Evolutionary conservation across 2,329 filamentous ascomycete species (phyloP).

Genomic region (Alternaria alternata): DNA sequence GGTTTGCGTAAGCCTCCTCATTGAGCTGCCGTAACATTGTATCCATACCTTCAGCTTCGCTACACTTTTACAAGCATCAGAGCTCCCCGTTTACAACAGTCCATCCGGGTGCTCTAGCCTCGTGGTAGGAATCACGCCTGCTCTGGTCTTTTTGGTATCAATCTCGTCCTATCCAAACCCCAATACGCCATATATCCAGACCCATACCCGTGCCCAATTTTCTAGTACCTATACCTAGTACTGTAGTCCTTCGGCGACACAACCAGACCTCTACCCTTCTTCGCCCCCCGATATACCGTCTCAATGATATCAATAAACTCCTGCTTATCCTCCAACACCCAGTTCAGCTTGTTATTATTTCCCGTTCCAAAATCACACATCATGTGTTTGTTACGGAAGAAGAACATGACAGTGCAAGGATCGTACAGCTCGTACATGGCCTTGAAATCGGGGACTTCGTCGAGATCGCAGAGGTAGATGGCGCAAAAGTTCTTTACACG

Average conservation of each 20-base stretch:
- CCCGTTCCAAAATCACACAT: conserved; percentile 96
- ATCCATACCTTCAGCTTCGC: not conserved
- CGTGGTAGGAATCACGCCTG: not conserved
- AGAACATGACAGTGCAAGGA: conserved; percentile 94
- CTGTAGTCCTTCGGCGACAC: conserved; percentile 90
- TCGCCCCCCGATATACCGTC: conserved; percentile 97
- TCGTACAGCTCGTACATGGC: conserved; percentile 94
- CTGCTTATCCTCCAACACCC: conserved; percentile 96
- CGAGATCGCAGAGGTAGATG: conserved; percentile 89
- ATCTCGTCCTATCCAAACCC: conserved; percentile 2
- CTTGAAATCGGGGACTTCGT: conserved; percentile 73
- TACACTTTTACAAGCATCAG: not conserved
- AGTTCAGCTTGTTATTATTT: conserved; percentile 98
- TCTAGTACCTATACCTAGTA: conserved; percentile 72
- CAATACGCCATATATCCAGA: not conserved
- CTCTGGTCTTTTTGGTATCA: not conserved
- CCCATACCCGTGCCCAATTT: not conserved
- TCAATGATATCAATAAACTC: conserved; percentile 98
- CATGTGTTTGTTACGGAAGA: conserved; percentile 99
- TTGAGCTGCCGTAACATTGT: not conserved
- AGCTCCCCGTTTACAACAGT: too few species aligned
- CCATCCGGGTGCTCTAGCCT: too few species aligned
- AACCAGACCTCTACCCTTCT: conserved; percentile 95
- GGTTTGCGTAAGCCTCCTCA: not conserved
- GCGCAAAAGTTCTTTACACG: conserved; percentile 87